Evolutionary conservation across 495 filamentous ascomycete species (phyloP).

Genomic region (Hypoxylon lenormandii): DNA sequence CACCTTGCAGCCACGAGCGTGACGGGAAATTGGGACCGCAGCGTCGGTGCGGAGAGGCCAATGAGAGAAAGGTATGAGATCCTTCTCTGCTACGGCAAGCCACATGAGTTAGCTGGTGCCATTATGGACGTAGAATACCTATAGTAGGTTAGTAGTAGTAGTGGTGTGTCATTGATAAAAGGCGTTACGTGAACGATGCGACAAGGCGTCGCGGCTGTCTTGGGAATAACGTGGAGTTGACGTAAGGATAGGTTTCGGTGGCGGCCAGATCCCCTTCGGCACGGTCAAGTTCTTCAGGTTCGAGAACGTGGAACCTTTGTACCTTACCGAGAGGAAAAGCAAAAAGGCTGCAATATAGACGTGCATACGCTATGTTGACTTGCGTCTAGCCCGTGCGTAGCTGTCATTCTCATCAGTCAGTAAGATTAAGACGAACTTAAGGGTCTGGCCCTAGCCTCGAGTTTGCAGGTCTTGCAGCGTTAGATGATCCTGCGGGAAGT

Average conservation of each 20-base stretch:
- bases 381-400: conserved; percentile 13
- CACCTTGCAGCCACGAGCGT: conserved; percentile 27
- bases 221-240: conserved; percentile 43
- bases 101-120: conserved; percentile 29
- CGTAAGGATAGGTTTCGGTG: conserved; percentile 35
- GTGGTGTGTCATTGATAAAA: conserved; percentile 30
- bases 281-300: conserved; percentile 25
- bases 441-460: too few species aligned
- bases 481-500: conserved; percentile 19
- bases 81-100: conserved; percentile 38
- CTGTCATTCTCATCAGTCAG: conserved; percentile 9
- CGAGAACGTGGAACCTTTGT: conserved; percentile 37
- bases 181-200: conserved; percentile 23
- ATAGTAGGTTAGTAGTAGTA: too few species aligned
- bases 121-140: neutral
- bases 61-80: conserved; percentile 26
- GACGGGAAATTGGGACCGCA: conserved; percentile 40
- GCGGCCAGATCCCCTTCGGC: conserved; percentile 21
- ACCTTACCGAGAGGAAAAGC: conserved; percentile 18
- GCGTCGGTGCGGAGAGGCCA: conserved; percentile 43
- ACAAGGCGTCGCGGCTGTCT: conserved; percentile 33
- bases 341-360: conserved; percentile 24
- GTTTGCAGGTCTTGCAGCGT: conserved; percentile 7
- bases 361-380: conserved; percentile 15
- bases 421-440: neutral